These are phyloP conservation scores for Phytophthora lateralis DNA, from an alignment of 352 stramenopile genomes.

Conservation along the genomic window DNA sequence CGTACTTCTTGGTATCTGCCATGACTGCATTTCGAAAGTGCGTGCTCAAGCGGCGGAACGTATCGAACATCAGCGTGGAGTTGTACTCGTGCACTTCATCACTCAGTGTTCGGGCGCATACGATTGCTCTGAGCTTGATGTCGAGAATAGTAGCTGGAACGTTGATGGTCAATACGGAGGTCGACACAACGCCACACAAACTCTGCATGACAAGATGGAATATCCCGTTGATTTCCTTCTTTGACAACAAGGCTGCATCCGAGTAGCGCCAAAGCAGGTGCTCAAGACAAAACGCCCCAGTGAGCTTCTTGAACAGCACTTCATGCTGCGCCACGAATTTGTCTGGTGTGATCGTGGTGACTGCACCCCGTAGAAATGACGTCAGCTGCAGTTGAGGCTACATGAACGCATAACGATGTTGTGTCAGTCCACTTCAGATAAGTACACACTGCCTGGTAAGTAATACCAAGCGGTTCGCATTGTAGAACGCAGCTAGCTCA, in stretches of 20 bases:
- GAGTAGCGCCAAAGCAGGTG: conserved; percentile 77
- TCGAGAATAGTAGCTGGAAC: conserved; percentile 60
- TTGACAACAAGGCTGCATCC: conserved; percentile 68
- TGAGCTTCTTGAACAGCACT: conserved; percentile 83
- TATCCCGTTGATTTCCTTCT: conserved; percentile 85
- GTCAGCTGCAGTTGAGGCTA: conserved; percentile 79
- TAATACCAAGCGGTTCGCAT: conserved; percentile 73
- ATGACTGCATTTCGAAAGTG: conserved; percentile 70
- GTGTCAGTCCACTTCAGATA: background rate
- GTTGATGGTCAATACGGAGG: conserved; percentile 65
- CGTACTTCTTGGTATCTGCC: conserved; percentile 67
- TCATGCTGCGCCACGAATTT: conserved; percentile 78
- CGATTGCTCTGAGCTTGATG: conserved; percentile 69
- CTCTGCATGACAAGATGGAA: conserved; percentile 82
- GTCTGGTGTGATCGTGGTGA: conserved; percentile 73
- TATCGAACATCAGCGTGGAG: conserved; percentile 63
- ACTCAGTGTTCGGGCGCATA: conserved; percentile 60
- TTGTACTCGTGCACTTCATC: conserved; percentile 85
- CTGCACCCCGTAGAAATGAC: conserved; percentile 70
- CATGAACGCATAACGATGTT: conserved; percentile 7
- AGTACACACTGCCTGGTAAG: background rate
- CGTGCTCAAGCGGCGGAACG: conserved; percentile 60
- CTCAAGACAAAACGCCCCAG: conserved; percentile 75
- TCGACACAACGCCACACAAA: conserved; percentile 69
- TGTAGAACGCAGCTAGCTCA: conserved; percentile 78